Percentiles rank a stretch among this genome's conserved stretches.
Conservation (phyloP, 768 basidiomycete species). For the Amanita rimosa region DNA sequence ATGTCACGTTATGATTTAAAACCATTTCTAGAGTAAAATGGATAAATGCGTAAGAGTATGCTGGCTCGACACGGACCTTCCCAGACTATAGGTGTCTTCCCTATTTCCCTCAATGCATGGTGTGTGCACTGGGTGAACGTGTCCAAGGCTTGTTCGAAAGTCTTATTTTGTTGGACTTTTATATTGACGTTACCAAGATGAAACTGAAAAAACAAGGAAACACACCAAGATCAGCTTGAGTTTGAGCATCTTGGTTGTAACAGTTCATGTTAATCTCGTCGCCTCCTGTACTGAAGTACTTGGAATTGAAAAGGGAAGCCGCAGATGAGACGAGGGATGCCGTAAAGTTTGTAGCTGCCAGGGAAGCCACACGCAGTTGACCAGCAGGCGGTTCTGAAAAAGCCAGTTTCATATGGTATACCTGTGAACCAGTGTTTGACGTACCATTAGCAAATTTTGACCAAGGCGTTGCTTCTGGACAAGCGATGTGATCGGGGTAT, state of each 20-base stretch:
- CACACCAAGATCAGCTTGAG: constrained; percentile 40
- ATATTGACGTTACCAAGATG: not conserved
- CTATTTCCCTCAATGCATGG: constrained; percentile 31
- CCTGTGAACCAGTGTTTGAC: not conserved
- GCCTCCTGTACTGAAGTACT: constrained; percentile 69
- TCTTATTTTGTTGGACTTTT: constrained; percentile 28
- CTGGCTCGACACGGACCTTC: constrained; percentile 32
- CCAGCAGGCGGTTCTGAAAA: constrained; percentile 67
- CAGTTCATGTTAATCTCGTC: constrained; percentile 69
- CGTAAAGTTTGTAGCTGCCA: constrained; percentile 50
- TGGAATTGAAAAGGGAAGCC: constrained; percentile 38
- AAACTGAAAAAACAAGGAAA: constrained; percentile 4
- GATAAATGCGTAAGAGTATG: not conserved
- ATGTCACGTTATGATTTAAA: constrained; percentile 33
- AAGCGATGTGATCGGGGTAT: constrained; percentile 70
- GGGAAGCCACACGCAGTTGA: constrained; percentile 63
- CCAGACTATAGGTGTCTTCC: constrained; percentile 77
- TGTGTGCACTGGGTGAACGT: constrained; percentile 51
- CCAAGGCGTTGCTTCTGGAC: constrained; percentile 51
- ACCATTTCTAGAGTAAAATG: constrained; percentile 53
- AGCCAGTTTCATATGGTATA: not conserved
- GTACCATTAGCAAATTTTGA: constrained; percentile 41
- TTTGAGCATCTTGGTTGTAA: constrained; percentile 47
- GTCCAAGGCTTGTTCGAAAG: constrained; percentile 52
- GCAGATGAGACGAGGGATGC: constrained; percentile 38